phyloP scores from a whole-genome alignment of 202 grass and related monocot species.

The Dendrocalamus latiflorus region DNA sequence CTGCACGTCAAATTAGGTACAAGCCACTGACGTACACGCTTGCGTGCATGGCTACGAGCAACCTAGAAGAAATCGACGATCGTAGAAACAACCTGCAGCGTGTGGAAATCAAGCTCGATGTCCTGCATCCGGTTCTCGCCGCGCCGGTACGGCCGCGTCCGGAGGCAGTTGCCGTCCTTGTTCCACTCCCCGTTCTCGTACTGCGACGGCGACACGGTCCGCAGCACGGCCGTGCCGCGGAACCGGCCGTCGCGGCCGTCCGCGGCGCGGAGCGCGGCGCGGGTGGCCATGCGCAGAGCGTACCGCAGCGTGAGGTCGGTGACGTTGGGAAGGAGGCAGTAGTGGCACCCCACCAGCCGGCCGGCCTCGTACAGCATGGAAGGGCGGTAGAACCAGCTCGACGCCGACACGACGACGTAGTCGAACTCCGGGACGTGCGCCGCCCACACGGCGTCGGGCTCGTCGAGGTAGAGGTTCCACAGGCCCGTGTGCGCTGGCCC shows the following conservation, averaged over 20 bases:
- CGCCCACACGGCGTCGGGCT: slow-evolving; percentile 42
- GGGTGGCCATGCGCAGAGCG: slow-evolving; percentile 37
- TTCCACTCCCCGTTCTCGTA: slow-evolving; percentile 56
- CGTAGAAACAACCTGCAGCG: not conserved
- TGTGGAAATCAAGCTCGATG: slow-evolving; percentile 33
- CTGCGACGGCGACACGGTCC: slow-evolving; percentile 48
- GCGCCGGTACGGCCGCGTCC: slow-evolving; percentile 21
- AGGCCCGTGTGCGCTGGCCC: slow-evolving; percentile 37
- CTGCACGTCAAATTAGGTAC: not conserved
- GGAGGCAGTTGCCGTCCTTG: slow-evolving; percentile 37
- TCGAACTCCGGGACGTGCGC: slow-evolving; percentile 25
- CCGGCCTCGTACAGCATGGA: slow-evolving; percentile 45
- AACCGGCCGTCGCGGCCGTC: slow-evolving; percentile 7
- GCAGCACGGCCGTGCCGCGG: slow-evolving; percentile 24
- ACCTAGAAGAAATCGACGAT: not conserved
- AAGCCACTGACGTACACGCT: not conserved
- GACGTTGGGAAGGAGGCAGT: slow-evolving; percentile 39
- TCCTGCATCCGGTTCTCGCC: slow-evolving; percentile 20
- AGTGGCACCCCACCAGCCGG: slow-evolving; percentile 50
- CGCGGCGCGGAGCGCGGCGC: slow-evolving; percentile 15
- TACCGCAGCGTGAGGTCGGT: slow-evolving; percentile 40
- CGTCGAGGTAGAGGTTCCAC: slow-evolving; percentile 53
- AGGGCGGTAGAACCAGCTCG: slow-evolving; percentile 52
- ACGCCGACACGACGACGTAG: slow-evolving; percentile 46
- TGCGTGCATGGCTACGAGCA: not conserved